Evolutionary conservation across 164 flowering plant species (phyloP), one percentile per base, ranked within the genome.

Genomic region (Malania oleifera): DNA sequence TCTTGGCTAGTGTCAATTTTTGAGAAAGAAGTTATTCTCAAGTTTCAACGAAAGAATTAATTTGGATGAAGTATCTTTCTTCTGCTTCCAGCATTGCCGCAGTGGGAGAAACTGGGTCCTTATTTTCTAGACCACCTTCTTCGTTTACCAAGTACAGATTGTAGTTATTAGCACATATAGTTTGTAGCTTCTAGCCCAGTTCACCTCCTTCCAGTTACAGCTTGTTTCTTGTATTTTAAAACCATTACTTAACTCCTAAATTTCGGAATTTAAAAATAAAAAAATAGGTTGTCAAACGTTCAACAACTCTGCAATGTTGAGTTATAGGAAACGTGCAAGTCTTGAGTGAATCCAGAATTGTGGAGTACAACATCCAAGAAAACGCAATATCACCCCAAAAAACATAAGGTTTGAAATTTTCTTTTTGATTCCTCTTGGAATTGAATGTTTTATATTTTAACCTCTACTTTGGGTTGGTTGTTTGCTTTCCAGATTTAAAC

Each of bases 331-430:
- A 40, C 45, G 54, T 52, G 24, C 78, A 89, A 95, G 65, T 84
- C 39, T 91, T 87, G 52, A 74, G 84, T 52, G 97, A 91, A 67
- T 86, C 96, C 39, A 79, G 62, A 77, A 91, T 91, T 49, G 84
- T 74, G 50, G 93, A 88, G 44, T 91, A 84, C 80, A 75, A 49
- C 60, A 52, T 91, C 34, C 52, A 69, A 59, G 96, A 87, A 68
- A 77, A 79, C 40, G 39, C 46, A 54, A 63, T 69, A 57, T 73
- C 82, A 26, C 81, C 86, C 0, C 84, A 81, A 59, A n/a, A 84
- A 72, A 43, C 74, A 67, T 43, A 88, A 87, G 96, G 93, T 87
- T 44, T 59, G 57, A 60, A n/a, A 22, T 47, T 41, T 48, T 15
- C 23, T 13, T 18, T 38, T 6, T 28, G 29, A 27, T 5, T 44